phyloP scores from a whole-genome alignment of 208 protist species.

The Zelonia costaricensis region DNA sequence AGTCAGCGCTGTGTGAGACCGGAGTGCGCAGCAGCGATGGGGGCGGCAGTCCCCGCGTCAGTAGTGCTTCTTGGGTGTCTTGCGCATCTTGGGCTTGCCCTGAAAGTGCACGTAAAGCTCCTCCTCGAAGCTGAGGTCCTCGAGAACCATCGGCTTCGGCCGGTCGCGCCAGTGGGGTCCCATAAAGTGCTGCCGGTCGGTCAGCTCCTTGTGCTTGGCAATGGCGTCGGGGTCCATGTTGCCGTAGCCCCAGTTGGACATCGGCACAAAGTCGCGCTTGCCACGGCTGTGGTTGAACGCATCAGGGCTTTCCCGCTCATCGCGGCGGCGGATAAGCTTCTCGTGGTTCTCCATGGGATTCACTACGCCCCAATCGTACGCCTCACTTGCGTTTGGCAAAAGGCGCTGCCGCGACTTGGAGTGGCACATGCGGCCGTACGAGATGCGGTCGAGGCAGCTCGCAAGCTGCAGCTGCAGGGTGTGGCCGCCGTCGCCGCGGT shows the following conservation, averaged over 20 bases:
- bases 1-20: not conserved
- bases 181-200: slow-evolving; percentile 86
- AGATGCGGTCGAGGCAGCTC: slow-evolving; percentile 80
- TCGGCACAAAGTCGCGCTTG: slow-evolving; percentile 90
- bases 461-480: slow-evolving; percentile 84
- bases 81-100: slow-evolving; percentile 86
- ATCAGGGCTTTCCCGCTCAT: slow-evolving; percentile 74
- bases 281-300: slow-evolving; percentile 73
- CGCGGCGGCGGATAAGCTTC: slow-evolving; percentile 46
- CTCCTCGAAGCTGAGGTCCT: slow-evolving; percentile 91
- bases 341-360: slow-evolving; percentile 85
- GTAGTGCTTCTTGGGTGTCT: slow-evolving; percentile 89
- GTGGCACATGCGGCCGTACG: slow-evolving; percentile 85
- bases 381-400: slow-evolving; percentile 77
- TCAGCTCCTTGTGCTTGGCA: slow-evolving; percentile 86
- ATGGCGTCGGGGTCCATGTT: slow-evolving; percentile 91
- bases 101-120: slow-evolving; percentile 89
- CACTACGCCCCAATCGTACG: slow-evolving; percentile 86
- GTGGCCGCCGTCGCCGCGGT: slow-evolving; percentile 80
- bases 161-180: slow-evolving; percentile 86
- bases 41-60: slow-evolving; percentile 37
- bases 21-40: not conserved
- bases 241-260: slow-evolving; percentile 89
- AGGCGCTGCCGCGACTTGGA: slow-evolving; percentile 81
- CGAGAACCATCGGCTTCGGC: slow-evolving; percentile 78